Conservation (phyloP, 495 filamentous ascomycete genomes). For the Podospora pseudopauciseta region DNA sequence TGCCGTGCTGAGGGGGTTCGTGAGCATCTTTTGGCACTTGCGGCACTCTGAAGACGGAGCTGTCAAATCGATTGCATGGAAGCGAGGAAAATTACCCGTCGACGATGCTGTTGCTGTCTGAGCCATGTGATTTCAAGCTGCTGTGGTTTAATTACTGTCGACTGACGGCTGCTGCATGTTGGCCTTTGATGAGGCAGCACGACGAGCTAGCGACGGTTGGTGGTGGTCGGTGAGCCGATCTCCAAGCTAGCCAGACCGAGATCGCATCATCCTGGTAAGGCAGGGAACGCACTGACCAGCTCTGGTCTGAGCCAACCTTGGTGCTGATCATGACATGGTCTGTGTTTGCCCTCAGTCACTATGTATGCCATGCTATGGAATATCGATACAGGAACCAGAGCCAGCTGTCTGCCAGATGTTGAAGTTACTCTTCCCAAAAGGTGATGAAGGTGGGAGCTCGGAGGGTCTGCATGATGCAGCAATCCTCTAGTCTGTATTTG, state of each 20-base stretch:
- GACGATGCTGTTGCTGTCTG: constrained; percentile 86
- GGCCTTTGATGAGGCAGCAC: constrained; percentile 5
- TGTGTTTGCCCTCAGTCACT: not conserved
- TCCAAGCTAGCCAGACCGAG: constrained; percentile 4
- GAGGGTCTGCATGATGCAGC: constrained; percentile 3
- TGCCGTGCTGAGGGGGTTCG: not conserved
- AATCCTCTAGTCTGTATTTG: not conserved
- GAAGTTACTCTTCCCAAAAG: too few species aligned
- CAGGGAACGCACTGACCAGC: not conserved
- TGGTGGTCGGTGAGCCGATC: not conserved
- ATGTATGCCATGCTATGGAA: not conserved
- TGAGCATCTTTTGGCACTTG: not conserved
- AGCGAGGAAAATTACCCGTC: constrained; percentile 93
- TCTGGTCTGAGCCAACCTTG: not conserved
- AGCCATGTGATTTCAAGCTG: constrained; percentile 10
- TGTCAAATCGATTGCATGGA: not conserved
- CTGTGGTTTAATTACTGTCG: not conserved
- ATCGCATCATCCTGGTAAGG: not conserved
- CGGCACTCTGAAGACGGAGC: not conserved
- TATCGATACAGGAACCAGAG: not conserved
- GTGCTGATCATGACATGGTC: not conserved
- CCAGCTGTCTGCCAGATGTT: too few species aligned
- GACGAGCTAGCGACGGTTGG: not conserved
- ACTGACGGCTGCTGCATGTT: constrained; percentile 2
- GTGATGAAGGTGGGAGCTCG: too few species aligned